Percentiles rank a stretch among this genome's conserved stretches.
These are phyloP conservation scores for Solanum sejunctum DNA, from an alignment of 257 asterid species.

Conservation along the genomic window DNA sequence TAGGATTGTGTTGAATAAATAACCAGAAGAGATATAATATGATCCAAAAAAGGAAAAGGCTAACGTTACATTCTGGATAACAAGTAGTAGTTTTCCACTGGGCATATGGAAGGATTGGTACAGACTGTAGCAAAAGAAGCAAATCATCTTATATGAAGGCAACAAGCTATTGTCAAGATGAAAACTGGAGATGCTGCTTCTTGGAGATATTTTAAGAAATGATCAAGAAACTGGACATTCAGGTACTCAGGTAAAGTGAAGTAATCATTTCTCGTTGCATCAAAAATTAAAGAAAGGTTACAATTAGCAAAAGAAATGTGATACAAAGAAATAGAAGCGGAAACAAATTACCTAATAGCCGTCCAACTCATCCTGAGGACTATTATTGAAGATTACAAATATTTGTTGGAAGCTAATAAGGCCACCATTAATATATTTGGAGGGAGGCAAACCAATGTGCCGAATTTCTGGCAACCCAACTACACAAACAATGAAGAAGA, in stretches of 20 bases:
- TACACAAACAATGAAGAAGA: background rate
- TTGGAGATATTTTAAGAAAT: background rate
- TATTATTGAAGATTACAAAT: background rate
- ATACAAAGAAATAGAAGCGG: background rate
- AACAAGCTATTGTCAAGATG: background rate
- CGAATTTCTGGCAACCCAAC: background rate
- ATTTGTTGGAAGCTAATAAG: background rate
- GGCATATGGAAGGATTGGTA: background rate
- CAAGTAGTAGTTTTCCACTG: background rate
- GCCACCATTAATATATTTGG: background rate
- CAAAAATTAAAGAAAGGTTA: background rate
- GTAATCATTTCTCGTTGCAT: background rate
- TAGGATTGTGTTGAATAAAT: background rate
- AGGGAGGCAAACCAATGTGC: background rate
- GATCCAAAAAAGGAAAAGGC: background rate
- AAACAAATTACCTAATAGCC: background rate
- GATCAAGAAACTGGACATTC: background rate
- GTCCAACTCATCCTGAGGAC: background rate
- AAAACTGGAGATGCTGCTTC: background rate
- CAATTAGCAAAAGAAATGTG: background rate
- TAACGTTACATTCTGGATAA: background rate
- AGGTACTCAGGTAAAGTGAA: background rate
- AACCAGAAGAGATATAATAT: background rate
- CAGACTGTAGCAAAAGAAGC: background rate
- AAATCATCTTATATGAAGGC: background rate